A percentile compares a stretch with the other conserved stretches of the same genome.
Evolutionary conservation across 2,329 filamentous ascomycete genomes (phyloP).

Genomic region (Nothophoma quercina): DNA sequence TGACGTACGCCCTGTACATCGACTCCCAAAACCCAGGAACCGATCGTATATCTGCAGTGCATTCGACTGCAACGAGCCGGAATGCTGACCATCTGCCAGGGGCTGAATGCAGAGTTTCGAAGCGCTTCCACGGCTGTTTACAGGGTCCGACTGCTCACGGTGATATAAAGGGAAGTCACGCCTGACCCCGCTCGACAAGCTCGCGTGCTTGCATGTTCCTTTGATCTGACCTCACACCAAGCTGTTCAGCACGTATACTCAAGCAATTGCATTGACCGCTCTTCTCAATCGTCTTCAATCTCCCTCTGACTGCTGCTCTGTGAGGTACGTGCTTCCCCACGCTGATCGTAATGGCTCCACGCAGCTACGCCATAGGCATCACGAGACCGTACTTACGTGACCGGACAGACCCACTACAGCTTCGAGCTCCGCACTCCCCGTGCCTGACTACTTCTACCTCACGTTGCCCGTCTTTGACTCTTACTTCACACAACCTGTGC

Average conservation of each 20-base stretch:
- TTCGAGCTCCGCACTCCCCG: conserved; percentile 35
- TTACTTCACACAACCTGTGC: conserved; percentile 23
- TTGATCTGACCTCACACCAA: conserved; percentile 26
- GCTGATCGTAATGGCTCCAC: conserved; percentile 37
- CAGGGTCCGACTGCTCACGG: conserved; percentile 12
- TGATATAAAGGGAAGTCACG: conserved; percentile 18
- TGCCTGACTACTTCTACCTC: conserved; percentile 39
- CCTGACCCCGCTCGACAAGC: conserved; percentile 20
- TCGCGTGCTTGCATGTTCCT: conserved; percentile 21
- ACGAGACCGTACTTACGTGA: conserved; percentile 43
- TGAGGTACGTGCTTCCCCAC: conserved; percentile 35
- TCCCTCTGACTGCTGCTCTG: conserved; percentile 24
- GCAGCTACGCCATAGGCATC: conserved; percentile 25
- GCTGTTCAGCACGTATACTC: conserved; percentile 1
- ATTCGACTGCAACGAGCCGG: not conserved
- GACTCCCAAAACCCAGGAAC: conserved; percentile 7
- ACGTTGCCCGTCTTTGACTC: conserved; percentile 27
- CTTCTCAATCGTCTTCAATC: not conserved
- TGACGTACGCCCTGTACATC: conserved; percentile 12
- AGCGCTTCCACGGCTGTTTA: conserved; percentile 9
- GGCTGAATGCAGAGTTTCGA: conserved; percentile 10
- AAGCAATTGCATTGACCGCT: not conserved
- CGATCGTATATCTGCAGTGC: not conserved
- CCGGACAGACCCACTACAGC: conserved; percentile 34
- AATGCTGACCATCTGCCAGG: conserved; percentile 10